Base-by-base conservation (phyloP, 2,329 filamentous ascomycete genomes). In the Aspergillus sojae region DNA sequence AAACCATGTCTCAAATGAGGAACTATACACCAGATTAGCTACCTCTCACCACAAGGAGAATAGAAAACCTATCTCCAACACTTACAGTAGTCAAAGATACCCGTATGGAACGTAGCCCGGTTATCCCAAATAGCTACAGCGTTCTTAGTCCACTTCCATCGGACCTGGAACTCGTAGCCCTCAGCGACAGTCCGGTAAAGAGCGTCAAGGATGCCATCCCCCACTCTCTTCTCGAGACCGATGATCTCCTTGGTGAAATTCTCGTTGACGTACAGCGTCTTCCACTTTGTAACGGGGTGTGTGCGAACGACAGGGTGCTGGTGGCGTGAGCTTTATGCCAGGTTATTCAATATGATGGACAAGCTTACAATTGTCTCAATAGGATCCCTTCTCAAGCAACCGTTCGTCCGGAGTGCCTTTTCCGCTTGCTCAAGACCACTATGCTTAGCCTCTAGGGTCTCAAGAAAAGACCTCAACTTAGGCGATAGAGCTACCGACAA, bases 191-290 rank as follows among this genome's bases (percentile, higher is more conserved):
- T 34, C 6, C 26, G 21, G n/a, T 50, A 21, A 1, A 66, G 48
- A 10, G 50, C 30, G 26, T 66, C 59, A 9, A 52, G 48, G 4
- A 67, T 60, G 0, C 54, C 56, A 23, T 67, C 62, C 3, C 60
- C 61, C 12, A 65, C 48, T 32, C 58, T 46, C 39, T 61, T 63
- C 52, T 66, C 58, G 1, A 64, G 41, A 0, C 62, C 64, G 16
- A 66, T 11, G 6, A 66, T 66, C 9, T 63, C 56, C 34, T 70
- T 71, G 21, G 72, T 76, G 61, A 75, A 77, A 30, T 70, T 74
- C 1, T 67, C 63, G 57, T 78, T 78, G 41, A 78, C 73, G 48
- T 72, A 78, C 2, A 78, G 67, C 2, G 74, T 71, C 57, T 77
- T 77, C 46, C 72, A 61, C 0, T 74, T 74, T 0, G 76, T 78